Base-by-base conservation (phyloP, 257 asterid species). In the Solanum appendiculatum region DNA sequence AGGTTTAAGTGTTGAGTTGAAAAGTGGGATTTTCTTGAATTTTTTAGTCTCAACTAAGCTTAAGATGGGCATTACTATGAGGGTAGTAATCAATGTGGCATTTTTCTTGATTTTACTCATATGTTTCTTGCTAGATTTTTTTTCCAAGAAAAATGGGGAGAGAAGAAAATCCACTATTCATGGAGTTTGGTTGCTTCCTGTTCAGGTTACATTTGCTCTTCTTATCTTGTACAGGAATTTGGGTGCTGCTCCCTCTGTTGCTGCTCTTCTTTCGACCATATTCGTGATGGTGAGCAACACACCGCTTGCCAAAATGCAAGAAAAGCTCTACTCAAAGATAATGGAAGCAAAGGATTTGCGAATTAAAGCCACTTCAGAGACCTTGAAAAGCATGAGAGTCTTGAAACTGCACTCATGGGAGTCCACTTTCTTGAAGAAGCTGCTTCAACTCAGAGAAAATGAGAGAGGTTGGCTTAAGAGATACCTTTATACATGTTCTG, bases 371-470 rank as follows among this genome's bases (percentile, higher is more conserved):
- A 94, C 98, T 58, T 92, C 98, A 0, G 98, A 96, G 87, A 91
- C 91, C 12, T 86, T 96, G 56, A 96, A 92, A 89, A 95, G 95
- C 92, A 96, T 96, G 92, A 89, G 94, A 85, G 94, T 96, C 6
- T 70, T 95, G 86, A 96, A 94, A 90, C 90, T 95, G 77, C 94
- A 96, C 82, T 93, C 98, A 0, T 96, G 99, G 99, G 98, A 96
- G 54, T 85, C 94, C 3, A 82, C 70, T 15, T 96, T 95, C 66
- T 51, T 93, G 74, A 85, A 86, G 20, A 95, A 91, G 87, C 82
- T 96, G 75, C 91, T 93, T 16, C 85, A 87, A 15, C 94, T 96
- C 15, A 91, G 99, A 87, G 94, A 93, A 48, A 90, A 70, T 3
- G 99, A 96, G 78, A 90, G 93, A 85, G 86, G 72, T 23, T 93